Evolutionary conservation across 2,329 filamentous ascomycete species (phyloP).

Genomic region (Dactylellina cionopaga): DNA sequence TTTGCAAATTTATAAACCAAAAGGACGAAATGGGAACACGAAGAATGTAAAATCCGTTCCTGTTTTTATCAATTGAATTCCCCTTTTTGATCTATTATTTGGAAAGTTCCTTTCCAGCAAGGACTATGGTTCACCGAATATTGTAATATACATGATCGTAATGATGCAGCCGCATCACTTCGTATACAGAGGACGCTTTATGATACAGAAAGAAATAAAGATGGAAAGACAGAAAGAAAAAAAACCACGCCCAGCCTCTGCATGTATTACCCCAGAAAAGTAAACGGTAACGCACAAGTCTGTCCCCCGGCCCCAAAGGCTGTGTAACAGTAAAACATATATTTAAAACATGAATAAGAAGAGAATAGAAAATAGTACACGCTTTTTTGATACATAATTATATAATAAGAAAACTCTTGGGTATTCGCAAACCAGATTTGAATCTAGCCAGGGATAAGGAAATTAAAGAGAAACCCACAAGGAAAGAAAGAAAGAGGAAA

Average conservation of each 20-base stretch:
- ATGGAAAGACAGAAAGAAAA: neutral
- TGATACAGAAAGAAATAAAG: neutral
- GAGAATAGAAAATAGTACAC: neutral
- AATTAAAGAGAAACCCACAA: neutral
- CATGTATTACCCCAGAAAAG: too few species aligned
- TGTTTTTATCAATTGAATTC: too few species aligned
- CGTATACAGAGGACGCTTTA: too few species aligned
- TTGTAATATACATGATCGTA: slow-evolving; percentile 34
- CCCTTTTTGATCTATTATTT: too few species aligned
- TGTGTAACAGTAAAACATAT: too few species aligned
- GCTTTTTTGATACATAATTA: slow-evolving; percentile 18
- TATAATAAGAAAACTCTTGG: neutral
- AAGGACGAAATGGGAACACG: too few species aligned
- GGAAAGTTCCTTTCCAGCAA: neutral
- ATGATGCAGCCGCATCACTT: neutral
- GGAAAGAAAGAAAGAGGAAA: slow-evolving; percentile 3
- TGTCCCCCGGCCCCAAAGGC: too few species aligned
- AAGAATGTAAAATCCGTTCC: too few species aligned
- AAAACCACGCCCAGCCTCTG: too few species aligned
- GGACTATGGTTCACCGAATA: neutral
- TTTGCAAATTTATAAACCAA: too few species aligned
- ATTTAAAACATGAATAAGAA: too few species aligned
- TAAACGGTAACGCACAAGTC: too few species aligned
- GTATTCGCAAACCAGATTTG: neutral
- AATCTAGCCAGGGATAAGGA: neutral